These are phyloP conservation scores for Penicillium brasilianum DNA, from an alignment of 2,329 filamentous ascomycete genomes.

Conservation along the genomic window DNA sequence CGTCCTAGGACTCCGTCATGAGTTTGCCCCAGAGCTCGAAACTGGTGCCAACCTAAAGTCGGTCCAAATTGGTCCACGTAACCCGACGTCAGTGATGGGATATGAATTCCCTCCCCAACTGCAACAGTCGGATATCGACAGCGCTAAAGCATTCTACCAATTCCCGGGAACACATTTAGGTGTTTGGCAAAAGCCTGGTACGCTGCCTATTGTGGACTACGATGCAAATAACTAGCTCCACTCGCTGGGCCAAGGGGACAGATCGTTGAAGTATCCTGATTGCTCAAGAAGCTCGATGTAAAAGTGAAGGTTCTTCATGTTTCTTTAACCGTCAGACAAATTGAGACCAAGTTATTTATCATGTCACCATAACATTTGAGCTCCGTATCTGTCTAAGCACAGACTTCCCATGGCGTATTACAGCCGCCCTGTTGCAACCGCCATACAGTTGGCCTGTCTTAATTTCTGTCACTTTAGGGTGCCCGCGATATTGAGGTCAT, in stretches of 20 bases:
- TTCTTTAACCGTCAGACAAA: slow-evolving; percentile 2
- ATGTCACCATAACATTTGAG: background rate
- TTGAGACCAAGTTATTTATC: background rate
- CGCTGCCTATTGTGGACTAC: background rate
- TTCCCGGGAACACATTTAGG: background rate
- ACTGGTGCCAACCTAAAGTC: background rate
- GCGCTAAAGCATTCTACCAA: background rate
- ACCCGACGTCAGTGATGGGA: background rate
- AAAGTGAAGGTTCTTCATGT: background rate
- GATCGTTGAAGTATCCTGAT: background rate
- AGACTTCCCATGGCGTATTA: background rate
- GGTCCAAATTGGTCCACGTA: slow-evolving; percentile 1
- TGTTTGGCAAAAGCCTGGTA: background rate
- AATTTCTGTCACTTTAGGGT: background rate
- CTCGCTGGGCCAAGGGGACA: background rate
- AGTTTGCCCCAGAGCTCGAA: background rate
- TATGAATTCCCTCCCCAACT: background rate
- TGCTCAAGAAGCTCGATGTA: background rate
- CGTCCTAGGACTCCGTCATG: background rate
- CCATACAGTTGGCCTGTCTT: background rate
- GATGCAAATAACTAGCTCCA: slow-evolving; percentile 1
- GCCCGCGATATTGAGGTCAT: background rate
- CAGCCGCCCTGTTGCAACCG: background rate
- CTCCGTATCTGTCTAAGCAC: background rate
- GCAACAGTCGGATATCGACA: background rate